phyloP scores from a whole-genome alignment of 2,329 filamentous ascomycete species.

The Zymoseptoria passerinii region DNA sequence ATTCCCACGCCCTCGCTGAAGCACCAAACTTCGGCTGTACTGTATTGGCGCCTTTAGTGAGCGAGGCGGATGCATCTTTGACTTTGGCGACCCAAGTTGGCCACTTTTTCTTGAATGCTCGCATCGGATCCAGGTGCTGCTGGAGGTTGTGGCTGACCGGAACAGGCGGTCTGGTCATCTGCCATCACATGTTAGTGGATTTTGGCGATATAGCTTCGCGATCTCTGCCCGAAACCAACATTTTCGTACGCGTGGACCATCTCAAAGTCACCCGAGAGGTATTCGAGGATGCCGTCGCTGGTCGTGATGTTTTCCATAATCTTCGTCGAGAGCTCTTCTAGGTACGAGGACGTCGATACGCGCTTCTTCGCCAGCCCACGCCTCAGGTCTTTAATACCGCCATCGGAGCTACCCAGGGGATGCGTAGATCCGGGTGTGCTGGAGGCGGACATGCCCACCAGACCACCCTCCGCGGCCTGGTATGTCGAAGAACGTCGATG shows the following conservation, averaged over 20 bases:
- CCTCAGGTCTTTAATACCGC: neutral
- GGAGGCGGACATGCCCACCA: neutral
- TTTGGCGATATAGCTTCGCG: neutral
- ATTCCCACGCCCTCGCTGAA: neutral
- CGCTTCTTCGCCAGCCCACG: neutral
- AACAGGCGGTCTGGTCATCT: neutral
- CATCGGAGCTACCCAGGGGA: neutral
- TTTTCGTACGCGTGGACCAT: neutral
- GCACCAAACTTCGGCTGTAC: neutral
- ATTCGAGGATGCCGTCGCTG: neutral
- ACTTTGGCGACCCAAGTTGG: neutral
- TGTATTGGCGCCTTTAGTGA: neutral
- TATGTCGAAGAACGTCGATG: neutral
- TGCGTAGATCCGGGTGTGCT: neutral
- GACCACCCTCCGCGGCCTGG: neutral
- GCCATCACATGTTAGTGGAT: neutral
- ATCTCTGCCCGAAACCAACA: neutral
- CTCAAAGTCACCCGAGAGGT: neutral
- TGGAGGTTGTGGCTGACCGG: neutral
- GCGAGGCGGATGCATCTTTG: neutral
- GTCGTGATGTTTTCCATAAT: neutral
- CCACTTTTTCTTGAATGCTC: neutral
- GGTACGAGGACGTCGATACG: neutral
- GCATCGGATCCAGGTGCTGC: neutral
- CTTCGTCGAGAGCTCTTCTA: neutral